Evolutionary conservation across 441 rosid genomes (phyloP).

Genomic region (Euphorbia schlechtendalii): DNA sequence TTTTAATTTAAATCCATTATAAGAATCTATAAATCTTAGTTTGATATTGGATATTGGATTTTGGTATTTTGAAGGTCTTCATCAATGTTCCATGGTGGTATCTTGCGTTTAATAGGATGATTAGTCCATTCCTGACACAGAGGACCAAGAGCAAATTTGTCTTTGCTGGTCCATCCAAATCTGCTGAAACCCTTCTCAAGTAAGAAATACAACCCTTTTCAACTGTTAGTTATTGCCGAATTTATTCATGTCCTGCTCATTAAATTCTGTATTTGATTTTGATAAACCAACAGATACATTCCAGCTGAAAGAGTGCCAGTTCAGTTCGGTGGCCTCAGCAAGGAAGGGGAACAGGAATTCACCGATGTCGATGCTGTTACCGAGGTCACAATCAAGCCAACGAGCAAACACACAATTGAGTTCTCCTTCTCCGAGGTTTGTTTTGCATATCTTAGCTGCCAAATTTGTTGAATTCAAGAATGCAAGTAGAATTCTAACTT

Average conservation of each 20-base stretch:
- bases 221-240: no score
- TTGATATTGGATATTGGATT: no score
- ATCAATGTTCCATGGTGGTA: constrained; percentile 99
- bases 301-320: constrained; percentile 37
- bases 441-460: no score
- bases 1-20: no score
- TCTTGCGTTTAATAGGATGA: constrained; percentile 64
- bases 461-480: neutral
- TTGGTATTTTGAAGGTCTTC: constrained; percentile 80
- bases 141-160: constrained; percentile 92
- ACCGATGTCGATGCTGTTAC: constrained; percentile 56
- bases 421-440: constrained; percentile 81
- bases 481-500: neutral
- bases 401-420: constrained; percentile 72
- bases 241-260: no score
- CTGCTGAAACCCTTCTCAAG: constrained; percentile 82
- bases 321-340: constrained; percentile 75
- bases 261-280: no score
- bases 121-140: constrained; percentile 85
- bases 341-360: constrained; percentile 70
- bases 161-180: constrained; percentile 61
- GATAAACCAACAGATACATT: no score
- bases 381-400: constrained; percentile 56
- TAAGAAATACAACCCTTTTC: neutral
- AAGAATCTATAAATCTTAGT: no score